Conservation (phyloP, 345 rosid species). For the Crucihimalaya himalaica region DNA sequence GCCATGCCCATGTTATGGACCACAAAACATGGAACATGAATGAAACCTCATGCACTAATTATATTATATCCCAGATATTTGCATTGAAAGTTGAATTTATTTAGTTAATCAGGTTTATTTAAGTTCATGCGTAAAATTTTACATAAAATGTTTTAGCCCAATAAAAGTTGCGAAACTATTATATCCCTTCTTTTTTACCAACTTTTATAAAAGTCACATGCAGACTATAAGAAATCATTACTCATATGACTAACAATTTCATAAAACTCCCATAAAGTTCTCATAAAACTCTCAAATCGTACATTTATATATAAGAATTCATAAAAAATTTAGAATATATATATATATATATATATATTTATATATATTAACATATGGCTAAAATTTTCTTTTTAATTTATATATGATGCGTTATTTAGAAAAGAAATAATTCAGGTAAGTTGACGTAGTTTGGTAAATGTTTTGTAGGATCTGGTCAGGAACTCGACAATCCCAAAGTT, state of each 20-base stretch:
- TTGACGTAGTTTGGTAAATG: neutral
- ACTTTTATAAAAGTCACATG: neutral
- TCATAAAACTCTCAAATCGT: neutral
- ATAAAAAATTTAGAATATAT: neutral
- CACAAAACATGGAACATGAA: constrained; percentile 20
- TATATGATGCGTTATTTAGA: neutral
- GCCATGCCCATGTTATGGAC: constrained; percentile 21
- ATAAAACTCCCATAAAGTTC: neutral
- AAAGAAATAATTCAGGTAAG: too few relatives aligned
- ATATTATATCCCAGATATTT: neutral
- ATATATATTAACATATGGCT: neutral
- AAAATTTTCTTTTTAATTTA: neutral
- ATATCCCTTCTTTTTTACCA: neutral
- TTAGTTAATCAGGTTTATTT: neutral
- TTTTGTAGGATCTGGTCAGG: neutral
- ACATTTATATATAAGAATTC: neutral
- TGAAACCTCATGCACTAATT: constrained; percentile 19
- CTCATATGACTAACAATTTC: neutral
- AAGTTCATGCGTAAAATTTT: neutral
- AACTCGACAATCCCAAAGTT: too few relatives aligned
- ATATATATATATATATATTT: too few relatives aligned
- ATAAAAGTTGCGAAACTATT: neutral
- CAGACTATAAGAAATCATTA: neutral
- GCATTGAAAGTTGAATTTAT: neutral
- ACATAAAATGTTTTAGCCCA: neutral